These are phyloP conservation scores for Heterobasidion irregulare DNA, from an alignment of 1,284 basidiomycete genomes.

Conservation along the genomic window DNA sequence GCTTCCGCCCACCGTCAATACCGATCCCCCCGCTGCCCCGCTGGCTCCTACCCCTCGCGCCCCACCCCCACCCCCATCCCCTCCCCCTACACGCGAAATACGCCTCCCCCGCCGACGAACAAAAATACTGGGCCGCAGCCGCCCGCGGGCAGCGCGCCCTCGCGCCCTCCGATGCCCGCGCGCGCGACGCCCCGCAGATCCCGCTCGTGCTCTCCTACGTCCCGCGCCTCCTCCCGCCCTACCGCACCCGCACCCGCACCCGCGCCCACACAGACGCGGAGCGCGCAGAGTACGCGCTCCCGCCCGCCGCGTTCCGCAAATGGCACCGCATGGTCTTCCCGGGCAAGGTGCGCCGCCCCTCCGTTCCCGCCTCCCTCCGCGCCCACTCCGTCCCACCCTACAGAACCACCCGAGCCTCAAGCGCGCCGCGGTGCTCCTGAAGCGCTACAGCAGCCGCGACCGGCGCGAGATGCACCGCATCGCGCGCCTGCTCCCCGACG, in stretches of 20 bases:
- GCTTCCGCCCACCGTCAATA: too few species aligned
- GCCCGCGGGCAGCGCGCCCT: slow-evolving; percentile 18
- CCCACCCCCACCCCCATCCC: neutral
- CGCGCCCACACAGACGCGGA: too few species aligned
- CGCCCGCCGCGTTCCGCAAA: slow-evolving; percentile 26
- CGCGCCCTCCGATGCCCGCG: slow-evolving; percentile 14
- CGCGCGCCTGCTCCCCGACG: slow-evolving; percentile 22
- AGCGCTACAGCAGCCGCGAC: slow-evolving; percentile 26
- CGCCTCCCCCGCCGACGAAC: slow-evolving; percentile 16
- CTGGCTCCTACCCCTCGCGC: too few species aligned
- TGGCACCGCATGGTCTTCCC: slow-evolving; percentile 33
- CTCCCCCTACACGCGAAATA: slow-evolving; percentile 10
- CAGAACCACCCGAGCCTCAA: slow-evolving; percentile 25
- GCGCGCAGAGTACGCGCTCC: slow-evolving; percentile 16
- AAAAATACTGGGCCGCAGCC: slow-evolving; percentile 22
- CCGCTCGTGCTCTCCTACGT: slow-evolving; percentile 18
- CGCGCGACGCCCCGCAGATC: neutral
- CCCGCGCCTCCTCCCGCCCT: slow-evolving; percentile 17
- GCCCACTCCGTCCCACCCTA: too few species aligned
- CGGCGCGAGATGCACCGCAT: slow-evolving; percentile 30
- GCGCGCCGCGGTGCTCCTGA: slow-evolving; percentile 21
- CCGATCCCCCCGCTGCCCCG: too few species aligned
- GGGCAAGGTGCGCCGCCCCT: slow-evolving; percentile 20
- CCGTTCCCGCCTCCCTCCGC: too few species aligned
- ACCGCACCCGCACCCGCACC: too few species aligned